Percentiles rank a stretch among this genome's conserved stretches.
Evolutionary conservation across 106 monocot species (phyloP).

Genomic region (Allium cepa): DNA sequence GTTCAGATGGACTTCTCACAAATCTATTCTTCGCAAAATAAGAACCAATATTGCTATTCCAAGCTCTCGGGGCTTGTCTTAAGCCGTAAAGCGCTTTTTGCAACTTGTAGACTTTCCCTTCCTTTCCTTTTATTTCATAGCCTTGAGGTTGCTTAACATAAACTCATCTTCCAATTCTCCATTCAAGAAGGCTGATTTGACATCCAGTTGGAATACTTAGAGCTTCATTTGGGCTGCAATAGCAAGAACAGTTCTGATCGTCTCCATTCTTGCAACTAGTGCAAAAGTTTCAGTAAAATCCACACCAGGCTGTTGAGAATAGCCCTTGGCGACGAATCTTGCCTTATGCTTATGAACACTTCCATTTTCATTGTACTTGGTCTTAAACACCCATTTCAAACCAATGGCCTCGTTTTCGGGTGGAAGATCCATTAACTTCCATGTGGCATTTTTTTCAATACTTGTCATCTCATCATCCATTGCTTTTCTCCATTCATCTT

Average conservation of each 20-base stretch:
- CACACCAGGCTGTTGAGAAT: too few species aligned
- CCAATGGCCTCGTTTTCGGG: too few species aligned
- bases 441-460: too few species aligned
- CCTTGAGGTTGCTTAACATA: neutral
- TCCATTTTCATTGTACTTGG: too few species aligned
- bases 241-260: neutral
- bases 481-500: too few species aligned
- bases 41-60: neutral
- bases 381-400: too few species aligned
- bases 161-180: slow-evolving; percentile 2
- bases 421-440: too few species aligned
- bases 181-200: slow-evolving; percentile 6
- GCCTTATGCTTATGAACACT: too few species aligned
- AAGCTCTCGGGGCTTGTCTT: neutral
- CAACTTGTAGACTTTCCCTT: neutral
- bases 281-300: too few species aligned
- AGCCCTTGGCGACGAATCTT: too few species aligned
- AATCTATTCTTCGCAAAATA: neutral
- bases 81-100: neutral
- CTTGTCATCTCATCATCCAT: too few species aligned
- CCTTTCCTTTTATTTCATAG: neutral
- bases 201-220: neutral
- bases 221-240: neutral
- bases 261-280: too few species aligned
- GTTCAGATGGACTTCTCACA: neutral